These are phyloP conservation scores for Teunomyces cretensis DNA, from an alignment of 805 yeast species.

Conservation along the genomic window DNA sequence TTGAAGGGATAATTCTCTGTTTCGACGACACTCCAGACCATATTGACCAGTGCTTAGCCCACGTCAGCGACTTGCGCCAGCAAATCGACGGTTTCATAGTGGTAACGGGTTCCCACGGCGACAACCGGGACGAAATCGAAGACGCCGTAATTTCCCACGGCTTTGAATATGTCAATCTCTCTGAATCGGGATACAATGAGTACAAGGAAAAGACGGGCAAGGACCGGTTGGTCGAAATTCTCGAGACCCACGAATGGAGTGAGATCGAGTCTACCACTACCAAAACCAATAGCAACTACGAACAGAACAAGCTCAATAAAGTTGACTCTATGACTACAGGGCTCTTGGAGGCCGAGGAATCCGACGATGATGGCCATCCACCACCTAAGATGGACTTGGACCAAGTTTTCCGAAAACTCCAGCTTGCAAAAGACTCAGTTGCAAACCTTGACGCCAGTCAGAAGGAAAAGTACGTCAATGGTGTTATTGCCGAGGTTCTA, in stretches of 20 bases:
- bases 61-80: conserved; percentile 10
- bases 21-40: conserved; percentile 22
- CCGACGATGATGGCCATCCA: conserved; percentile 6
- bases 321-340: conserved; percentile 26
- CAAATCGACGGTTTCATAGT: conserved; percentile 33
- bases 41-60: conserved; percentile 14
- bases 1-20: conserved; percentile 48
- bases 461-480: conserved; percentile 31
- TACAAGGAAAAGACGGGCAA: conserved; percentile 43
- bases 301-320: conserved; percentile 19
- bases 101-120: conserved; percentile 18
- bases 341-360: conserved; percentile 17
- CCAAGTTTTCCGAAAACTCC: conserved; percentile 30
- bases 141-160: conserved; percentile 39
- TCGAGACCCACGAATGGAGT: conserved; percentile 52
- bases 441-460: conserved; percentile 22
- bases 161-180: conserved; percentile 41
- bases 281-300: conserved; percentile 15
- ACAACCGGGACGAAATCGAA: conserved; percentile 30
- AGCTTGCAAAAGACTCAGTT: conserved; percentile 34
- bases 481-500: conserved; percentile 38
- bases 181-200: conserved; percentile 37
- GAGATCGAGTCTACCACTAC: conserved; percentile 14
- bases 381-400: conserved; percentile 24
- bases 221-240: conserved; percentile 43